Conservation (phyloP, 208 protist genomes). For the Leishmania tarentolae region DNA sequence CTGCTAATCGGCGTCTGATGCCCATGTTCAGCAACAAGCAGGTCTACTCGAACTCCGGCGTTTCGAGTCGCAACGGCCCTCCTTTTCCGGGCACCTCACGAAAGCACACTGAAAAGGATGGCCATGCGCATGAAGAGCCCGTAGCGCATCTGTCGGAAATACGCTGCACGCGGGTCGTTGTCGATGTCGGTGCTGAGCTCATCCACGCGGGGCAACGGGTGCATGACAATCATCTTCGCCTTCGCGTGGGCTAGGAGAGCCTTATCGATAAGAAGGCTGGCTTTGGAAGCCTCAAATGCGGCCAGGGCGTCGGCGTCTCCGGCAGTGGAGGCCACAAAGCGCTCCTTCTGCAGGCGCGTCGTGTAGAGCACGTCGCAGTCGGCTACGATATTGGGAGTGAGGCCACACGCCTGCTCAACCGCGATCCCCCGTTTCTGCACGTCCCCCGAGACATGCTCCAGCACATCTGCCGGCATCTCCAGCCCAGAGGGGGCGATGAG, state of each 20-base stretch:
- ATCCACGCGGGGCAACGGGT: conserved; percentile 97
- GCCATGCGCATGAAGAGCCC: conserved; percentile 99
- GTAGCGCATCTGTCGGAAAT: conserved; percentile 98
- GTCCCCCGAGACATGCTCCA: conserved; percentile 54
- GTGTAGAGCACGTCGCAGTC: conserved; percentile 97
- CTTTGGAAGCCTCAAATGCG: conserved; percentile 89
- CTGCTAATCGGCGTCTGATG: neutral
- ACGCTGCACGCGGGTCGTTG: conserved; percentile 94
- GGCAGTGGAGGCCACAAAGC: conserved; percentile 72
- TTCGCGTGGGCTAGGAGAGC: conserved; percentile 69
- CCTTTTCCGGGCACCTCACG: conserved; percentile 14
- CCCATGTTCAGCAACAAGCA: neutral
- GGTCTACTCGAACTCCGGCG: neutral
- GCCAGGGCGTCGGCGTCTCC: conserved; percentile 59
- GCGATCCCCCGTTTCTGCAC: conserved; percentile 48
- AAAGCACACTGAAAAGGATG: conserved; percentile 92
- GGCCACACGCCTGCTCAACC: conserved; percentile 26
- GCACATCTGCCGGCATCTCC: conserved; percentile 88
- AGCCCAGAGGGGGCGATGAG: conserved; percentile 91
- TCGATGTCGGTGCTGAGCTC: conserved; percentile 95
- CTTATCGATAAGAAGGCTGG: conserved; percentile 72
- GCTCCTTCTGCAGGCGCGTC: conserved; percentile 97
- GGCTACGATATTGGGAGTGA: conserved; percentile 67
- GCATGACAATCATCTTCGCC: conserved; percentile 96
- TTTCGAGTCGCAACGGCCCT: neutral